These are phyloP conservation scores for Ehretia macrophylla DNA, from an alignment of 257 asterid species.

Conservation along the genomic window DNA sequence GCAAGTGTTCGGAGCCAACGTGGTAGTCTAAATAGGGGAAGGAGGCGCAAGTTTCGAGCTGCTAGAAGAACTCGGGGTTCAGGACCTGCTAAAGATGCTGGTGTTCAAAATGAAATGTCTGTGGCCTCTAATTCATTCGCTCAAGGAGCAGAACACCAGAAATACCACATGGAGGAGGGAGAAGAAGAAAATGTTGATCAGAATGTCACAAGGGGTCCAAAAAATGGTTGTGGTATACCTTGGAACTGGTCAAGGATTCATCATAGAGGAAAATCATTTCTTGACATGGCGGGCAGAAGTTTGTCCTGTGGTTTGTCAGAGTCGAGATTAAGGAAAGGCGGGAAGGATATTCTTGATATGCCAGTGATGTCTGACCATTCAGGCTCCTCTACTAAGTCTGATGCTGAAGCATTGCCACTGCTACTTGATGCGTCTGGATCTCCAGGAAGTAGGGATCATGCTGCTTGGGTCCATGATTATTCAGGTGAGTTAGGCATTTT, in stretches of 20 bases:
- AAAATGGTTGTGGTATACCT: conserved; percentile 89
- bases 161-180: conserved; percentile 35
- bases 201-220: conserved; percentile 40
- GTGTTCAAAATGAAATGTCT: conserved; percentile 63
- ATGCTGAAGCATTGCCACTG: conserved; percentile 79
- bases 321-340: conserved; percentile 54
- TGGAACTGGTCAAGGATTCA: conserved; percentile 97
- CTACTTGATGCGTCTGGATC: conserved; percentile 72
- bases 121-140: conserved; percentile 82
- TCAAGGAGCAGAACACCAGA: conserved; percentile 39
- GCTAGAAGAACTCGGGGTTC: conserved; percentile 60
- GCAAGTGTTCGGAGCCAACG: conserved; percentile 28
- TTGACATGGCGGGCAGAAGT: conserved; percentile 89
- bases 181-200: conserved; percentile 37
- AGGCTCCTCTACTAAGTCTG: conserved; percentile 65
- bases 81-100: conserved; percentile 42
- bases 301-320: conserved; percentile 92
- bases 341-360: conserved; percentile 41
- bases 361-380: conserved; percentile 52
- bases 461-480: conserved; percentile 71
- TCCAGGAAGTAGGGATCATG: conserved; percentile 60
- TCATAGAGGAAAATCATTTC: conserved; percentile 75
- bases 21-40: conserved; percentile 41
- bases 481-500: conserved; percentile 85
- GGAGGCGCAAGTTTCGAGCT: conserved; percentile 73